Base-by-base conservation (phyloP, 768 basidiomycete species). In the Artomyces pyxidatus region DNA sequence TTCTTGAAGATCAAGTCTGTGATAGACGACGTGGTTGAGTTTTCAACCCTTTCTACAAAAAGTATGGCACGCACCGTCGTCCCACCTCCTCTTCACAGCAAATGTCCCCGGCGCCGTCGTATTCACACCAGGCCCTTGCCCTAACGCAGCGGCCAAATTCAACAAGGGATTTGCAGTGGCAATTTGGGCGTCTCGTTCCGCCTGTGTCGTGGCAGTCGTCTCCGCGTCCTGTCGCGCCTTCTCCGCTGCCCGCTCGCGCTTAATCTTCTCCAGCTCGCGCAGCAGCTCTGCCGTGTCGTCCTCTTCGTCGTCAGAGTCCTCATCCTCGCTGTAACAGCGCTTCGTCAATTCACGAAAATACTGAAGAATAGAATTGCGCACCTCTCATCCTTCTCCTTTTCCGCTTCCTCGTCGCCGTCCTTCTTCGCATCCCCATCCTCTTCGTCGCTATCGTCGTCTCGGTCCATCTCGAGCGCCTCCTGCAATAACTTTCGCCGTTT, bases 1-100 rank as follows among this genome's bases (percentile, higher is more conserved):
- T 98, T 97, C 72, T 97, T 98, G 80, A 98, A 98, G 61, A 98
- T 93, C 47, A 96, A 72, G 66, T 99, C 92, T 92, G 59, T 27
- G 38, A 25, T 11, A 12, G 17, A 14, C 28, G n/a, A 21, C 7
- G n/a, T 17, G 3, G 30, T 14, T 30, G 12, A 6, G 6, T 22
- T 12, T 4, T 40, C 27, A 8, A 4, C 23, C 3, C 3, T 6
- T n/a, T n/a, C n/a, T 29, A 39, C 26, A 17, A 23, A 7, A 30
- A 38, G 21, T 58, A 12, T 11, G 23, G 3, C 29, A 65, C 78
- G 23, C 19, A 89, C 89, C 93, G 59, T 96, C 93, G 63, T 96
- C 94, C 94, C 94, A 97, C 49, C 94, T 76, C 59, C 84, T 75
- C 69, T 94, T 94, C 42, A 96, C 92, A 17, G 90, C 78, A 60